Percentiles rank a stretch among this genome's conserved stretches.
These are phyloP conservation scores for Aspergillus nidulans DNA, from an alignment of 495 filamentous ascomycete genomes.

Conservation along the genomic window DNA sequence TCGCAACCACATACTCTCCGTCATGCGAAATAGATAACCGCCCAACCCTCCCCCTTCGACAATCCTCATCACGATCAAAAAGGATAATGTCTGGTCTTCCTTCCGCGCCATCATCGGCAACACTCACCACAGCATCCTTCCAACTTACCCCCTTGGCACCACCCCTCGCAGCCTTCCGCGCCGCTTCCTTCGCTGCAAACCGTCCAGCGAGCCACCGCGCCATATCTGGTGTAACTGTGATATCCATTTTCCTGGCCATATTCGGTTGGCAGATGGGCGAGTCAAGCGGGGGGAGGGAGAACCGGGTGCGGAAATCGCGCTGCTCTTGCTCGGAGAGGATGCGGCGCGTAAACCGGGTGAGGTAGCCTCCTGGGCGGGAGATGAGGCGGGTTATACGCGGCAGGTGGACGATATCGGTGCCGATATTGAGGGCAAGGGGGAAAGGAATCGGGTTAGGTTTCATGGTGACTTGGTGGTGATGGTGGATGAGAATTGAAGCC, in stretches of 20 bases:
- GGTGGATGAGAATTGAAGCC: background rate
- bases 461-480: background rate
- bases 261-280: background rate
- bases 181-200: slow-evolving; percentile 48
- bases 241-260: background rate
- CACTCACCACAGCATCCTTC: slow-evolving; percentile 35
- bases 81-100: slow-evolving; percentile 40
- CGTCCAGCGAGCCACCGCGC: slow-evolving; percentile 45
- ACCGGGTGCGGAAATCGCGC: slow-evolving; percentile 35
- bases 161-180: slow-evolving; percentile 41
- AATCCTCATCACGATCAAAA: slow-evolving; percentile 18
- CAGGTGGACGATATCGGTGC: slow-evolving; percentile 52
- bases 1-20: slow-evolving; percentile 56
- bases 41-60: slow-evolving; percentile 25
- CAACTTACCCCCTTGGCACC: slow-evolving; percentile 38
- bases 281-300: slow-evolving; percentile 18
- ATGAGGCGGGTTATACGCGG: slow-evolving; percentile 47
- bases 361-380: slow-evolving; percentile 32
- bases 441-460: slow-evolving; percentile 30
- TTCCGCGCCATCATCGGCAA: slow-evolving; percentile 2
- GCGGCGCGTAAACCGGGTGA: slow-evolving; percentile 47
- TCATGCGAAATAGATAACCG: slow-evolving; percentile 55
- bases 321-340: slow-evolving; percentile 47
- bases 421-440: slow-evolving; percentile 42
- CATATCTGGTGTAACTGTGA: slow-evolving; percentile 32